Evolutionary conservation across 2,329 filamentous ascomycete species (phyloP).

Genomic region (Nemania abortiva): DNA sequence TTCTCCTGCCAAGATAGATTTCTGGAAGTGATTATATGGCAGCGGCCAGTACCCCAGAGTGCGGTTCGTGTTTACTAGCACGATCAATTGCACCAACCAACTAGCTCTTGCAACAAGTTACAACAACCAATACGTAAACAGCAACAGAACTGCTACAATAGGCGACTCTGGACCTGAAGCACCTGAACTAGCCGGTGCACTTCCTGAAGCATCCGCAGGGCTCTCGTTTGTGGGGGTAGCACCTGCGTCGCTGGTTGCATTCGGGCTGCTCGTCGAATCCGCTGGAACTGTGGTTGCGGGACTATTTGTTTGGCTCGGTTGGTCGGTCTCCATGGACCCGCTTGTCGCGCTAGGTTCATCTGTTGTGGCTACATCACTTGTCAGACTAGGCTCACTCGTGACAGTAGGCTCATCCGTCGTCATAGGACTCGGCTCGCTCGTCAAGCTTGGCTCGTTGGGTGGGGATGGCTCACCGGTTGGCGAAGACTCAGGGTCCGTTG

Average conservation of each 20-base stretch:
- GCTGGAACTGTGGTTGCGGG: not conserved
- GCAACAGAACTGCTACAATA: not conserved
- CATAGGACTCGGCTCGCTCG: not conserved
- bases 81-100: too few species aligned
- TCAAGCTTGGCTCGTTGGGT: not conserved
- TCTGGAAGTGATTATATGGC: too few species aligned
- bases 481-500: not conserved
- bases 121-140: not conserved
- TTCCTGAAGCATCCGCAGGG: not conserved
- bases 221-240: not conserved
- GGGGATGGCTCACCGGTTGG: conserved; percentile 10
- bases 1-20: too few species aligned
- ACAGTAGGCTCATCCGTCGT: conserved; percentile 6
- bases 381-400: not conserved
- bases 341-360: not conserved
- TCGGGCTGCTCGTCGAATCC: not conserved
- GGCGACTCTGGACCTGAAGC: not conserved
- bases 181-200: not conserved
- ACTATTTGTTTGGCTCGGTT: not conserved
- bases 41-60: too few species aligned
- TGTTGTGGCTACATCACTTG: not conserved
- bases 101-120: too few species aligned
- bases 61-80: too few species aligned
- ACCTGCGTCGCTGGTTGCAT: not conserved
- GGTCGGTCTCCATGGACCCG: not conserved